Percentiles rank a stretch among this genome's conserved stretches.
Conservation (phyloP, 495 filamentous ascomycete genomes). For the Parmelia sp. region DNA sequence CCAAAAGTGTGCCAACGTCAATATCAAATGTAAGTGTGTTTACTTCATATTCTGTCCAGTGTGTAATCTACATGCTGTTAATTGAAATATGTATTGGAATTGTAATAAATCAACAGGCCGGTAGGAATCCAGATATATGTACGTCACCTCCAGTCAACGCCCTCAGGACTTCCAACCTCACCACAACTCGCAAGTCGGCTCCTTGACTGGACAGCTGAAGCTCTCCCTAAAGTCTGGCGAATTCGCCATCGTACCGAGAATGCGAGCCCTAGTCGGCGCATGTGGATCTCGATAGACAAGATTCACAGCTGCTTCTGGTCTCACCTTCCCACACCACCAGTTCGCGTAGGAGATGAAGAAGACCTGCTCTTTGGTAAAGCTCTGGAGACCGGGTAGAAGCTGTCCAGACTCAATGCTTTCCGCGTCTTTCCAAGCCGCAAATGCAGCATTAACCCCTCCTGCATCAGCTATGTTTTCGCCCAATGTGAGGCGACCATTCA, state of each 20-base stretch:
- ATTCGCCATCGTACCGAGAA: constrained; percentile 60
- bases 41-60: not conserved
- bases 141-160: not conserved
- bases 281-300: constrained; percentile 59
- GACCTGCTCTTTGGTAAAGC: constrained; percentile 64
- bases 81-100: not conserved
- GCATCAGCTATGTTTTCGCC: constrained; percentile 76
- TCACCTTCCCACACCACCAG: constrained; percentile 63
- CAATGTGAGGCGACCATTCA: constrained; percentile 61
- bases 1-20: too few species aligned
- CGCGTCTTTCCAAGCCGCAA: constrained; percentile 59
- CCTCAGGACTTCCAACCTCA: constrained; percentile 30
- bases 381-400: constrained; percentile 56
- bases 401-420: constrained; percentile 47
- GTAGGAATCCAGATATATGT: not conserved
- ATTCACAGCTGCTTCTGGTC: constrained; percentile 49
- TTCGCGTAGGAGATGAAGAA: constrained; percentile 65
- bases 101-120: not conserved
- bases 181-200: constrained; percentile 67
- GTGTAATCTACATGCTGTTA: not conserved
- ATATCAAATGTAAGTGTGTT: not conserved
- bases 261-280: constrained; percentile 54
- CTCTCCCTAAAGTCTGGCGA: constrained; percentile 60
- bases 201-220: constrained; percentile 57
- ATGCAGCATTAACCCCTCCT: constrained; percentile 60